Evolutionary conservation across 2,329 filamentous ascomycete genomes (phyloP), one percentile per base, ranked within the genome.

Genomic region (Aspergillus sp.): DNA sequence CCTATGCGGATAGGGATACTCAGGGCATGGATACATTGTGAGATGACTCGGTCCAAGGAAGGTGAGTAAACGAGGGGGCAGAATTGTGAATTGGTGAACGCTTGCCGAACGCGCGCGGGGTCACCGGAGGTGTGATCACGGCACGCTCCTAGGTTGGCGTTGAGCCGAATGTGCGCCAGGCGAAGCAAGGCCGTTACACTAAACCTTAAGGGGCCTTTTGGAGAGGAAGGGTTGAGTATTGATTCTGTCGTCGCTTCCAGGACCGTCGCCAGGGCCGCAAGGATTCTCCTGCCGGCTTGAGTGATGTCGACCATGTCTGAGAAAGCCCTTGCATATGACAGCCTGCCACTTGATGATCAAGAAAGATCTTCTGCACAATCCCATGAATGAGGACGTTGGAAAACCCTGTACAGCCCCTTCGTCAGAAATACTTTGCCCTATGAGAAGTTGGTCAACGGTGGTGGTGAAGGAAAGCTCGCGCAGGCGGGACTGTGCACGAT

Each of bases 361-460:
- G 72, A 61, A 84, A 88, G 13, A 87, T 82, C 51, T 86, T 83
- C 56, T 88, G 84, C 9, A 86, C 77, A 17, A 88, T 61, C 1
- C 82, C 83, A 54, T 86, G 83, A 7, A 87, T 84, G 30, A 88
- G 70, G 3, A 84, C 76, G 53, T 87, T 86, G 54, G 83, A 83
- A 2, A 85, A 66, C 0, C 80, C 79, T 10, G 59, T 23, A 53
- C 49, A 13, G 52, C 47, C 6, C 37, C 22, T 23, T 27, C 2
- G 32, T 49, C 33, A n/a, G n/a, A 44, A 23, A 23, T 25, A 13
- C 45, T 30, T 7, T 41, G 25, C 15, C 23, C 22, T 12, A 46
- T 48, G 2, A 55, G 41, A 4, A 4, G 2, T 2, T 45, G 35
- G 9, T n/a, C 13, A 2, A 25, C 33, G 12, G 43, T 49, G 19